A percentile compares a stretch with the other conserved stretches of the same genome.
Evolutionary conservation across 495 filamentous ascomycete genomes (phyloP).

Genomic region (Xylaria sp.): DNA sequence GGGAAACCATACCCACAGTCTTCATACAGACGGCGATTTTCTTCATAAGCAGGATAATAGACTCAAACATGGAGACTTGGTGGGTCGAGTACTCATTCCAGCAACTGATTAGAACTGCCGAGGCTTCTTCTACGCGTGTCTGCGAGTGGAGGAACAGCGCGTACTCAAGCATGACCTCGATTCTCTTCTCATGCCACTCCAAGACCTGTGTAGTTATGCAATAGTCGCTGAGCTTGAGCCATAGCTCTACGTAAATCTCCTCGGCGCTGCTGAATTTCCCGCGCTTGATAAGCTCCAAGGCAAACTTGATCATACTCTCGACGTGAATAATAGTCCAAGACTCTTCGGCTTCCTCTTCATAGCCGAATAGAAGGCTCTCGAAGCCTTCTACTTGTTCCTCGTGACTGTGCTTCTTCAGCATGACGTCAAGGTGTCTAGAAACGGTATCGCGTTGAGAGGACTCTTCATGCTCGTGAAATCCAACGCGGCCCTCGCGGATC

Average conservation of each 20-base stretch:
- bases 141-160: constrained; percentile 18
- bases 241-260: constrained; percentile 22
- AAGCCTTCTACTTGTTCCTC: constrained; percentile 17
- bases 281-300: constrained; percentile 12
- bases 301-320: constrained; percentile 24
- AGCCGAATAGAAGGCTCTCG: constrained; percentile 17
- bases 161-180: constrained; percentile 18
- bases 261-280: constrained; percentile 17
- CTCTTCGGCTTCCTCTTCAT: constrained; percentile 17
- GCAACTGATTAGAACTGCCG: constrained; percentile 20
- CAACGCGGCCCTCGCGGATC: neutral
- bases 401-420: constrained; percentile 21
- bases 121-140: constrained; percentile 5
- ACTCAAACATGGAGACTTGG: constrained; percentile 24
- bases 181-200: constrained; percentile 22
- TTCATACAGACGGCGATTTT: constrained; percentile 16
- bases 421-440: constrained; percentile 12
- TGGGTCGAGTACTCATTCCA: constrained; percentile 22
- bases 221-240: constrained; percentile 23
- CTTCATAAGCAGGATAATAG: constrained; percentile 20
- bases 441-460: neutral
- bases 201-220: constrained; percentile 1
- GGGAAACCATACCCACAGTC: constrained; percentile 8
- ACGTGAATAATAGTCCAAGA: constrained; percentile 19
- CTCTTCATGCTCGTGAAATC: neutral